phyloP scores from a whole-genome alignment of 2,329 filamentous ascomycete genomes.

The Daldinia sp. region DNA sequence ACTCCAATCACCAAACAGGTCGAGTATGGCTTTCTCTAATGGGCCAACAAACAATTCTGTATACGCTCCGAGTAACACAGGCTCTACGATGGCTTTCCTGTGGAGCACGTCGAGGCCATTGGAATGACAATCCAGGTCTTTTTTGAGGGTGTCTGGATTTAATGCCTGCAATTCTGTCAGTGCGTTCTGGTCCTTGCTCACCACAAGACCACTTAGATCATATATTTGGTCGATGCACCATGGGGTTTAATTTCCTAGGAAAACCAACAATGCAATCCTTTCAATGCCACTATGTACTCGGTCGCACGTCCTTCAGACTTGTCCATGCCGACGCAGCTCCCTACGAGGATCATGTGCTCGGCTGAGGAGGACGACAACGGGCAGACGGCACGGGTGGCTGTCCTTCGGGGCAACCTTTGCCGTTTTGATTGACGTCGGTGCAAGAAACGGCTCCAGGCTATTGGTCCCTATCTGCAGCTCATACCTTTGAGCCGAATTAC shows the following conservation, averaged over 20 bases:
- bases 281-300: conserved; percentile 46
- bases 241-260: conserved; percentile 21
- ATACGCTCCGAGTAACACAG: conserved; percentile 54
- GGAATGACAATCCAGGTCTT: conserved; percentile 47
- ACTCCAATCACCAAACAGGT: conserved; percentile 51
- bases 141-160: conserved; percentile 49
- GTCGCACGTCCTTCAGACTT: conserved; percentile 50
- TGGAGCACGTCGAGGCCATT: conserved; percentile 37
- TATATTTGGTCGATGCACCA: conserved; percentile 15
- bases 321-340: conserved; percentile 48
- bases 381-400: conserved; percentile 49
- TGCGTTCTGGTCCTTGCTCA: conserved; percentile 4
- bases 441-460: conserved; percentile 49
- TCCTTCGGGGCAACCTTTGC: conserved; percentile 39
- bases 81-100: conserved; percentile 41
- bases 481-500: conserved; percentile 52
- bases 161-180: conserved; percentile 41
- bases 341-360: conserved; percentile 40
- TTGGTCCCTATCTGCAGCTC: conserved; percentile 52
- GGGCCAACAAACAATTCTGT: conserved; percentile 58
- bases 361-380: conserved; percentile 48
- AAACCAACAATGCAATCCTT: conserved; percentile 47
- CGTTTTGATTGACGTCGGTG: conserved; percentile 44
- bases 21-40: conserved; percentile 52
- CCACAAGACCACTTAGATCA: conserved; percentile 10